Evolutionary conservation across 768 basidiomycete genomes (phyloP).

Genomic region (Clavulina sp.): DNA sequence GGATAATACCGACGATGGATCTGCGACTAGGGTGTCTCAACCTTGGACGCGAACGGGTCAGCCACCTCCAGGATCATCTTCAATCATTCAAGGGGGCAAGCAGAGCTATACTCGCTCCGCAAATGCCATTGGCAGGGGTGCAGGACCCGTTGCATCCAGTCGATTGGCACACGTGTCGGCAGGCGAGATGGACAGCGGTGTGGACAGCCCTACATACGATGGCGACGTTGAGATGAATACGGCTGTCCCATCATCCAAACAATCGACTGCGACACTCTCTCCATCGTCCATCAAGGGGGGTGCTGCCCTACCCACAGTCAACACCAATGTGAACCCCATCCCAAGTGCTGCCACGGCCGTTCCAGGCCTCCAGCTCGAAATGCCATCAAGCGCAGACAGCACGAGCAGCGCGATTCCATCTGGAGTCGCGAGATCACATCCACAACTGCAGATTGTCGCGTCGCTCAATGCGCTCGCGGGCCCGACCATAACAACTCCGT

Average conservation of each 20-base stretch:
- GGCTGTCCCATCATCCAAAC: conserved; percentile 22
- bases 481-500: conserved; percentile 1
- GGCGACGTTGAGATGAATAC: conserved; percentile 74
- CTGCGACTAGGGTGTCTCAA: neutral
- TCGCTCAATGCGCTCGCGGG: neutral
- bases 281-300: neutral
- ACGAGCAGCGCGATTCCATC: too few relatives aligned
- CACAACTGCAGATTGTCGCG: too few relatives aligned
- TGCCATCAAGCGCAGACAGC: too few relatives aligned
- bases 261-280: neutral
- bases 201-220: conserved; percentile 79
- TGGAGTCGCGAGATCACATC: too few relatives aligned
- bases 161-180: neutral
- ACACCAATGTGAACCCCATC: conserved; percentile 6
- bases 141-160: neutral
- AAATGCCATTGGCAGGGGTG: neutral
- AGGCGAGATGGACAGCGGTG: conserved; percentile 41
- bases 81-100: neutral
- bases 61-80: neutral
- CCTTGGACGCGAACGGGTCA: neutral
- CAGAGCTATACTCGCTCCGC: neutral
- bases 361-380: too few relatives aligned
- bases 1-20: conserved; percentile 1
- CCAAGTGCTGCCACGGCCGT: neutral
- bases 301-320: neutral